phyloP scores from a whole-genome alignment of 345 rosid species.

The Eucalyptus cloeziana region DNA sequence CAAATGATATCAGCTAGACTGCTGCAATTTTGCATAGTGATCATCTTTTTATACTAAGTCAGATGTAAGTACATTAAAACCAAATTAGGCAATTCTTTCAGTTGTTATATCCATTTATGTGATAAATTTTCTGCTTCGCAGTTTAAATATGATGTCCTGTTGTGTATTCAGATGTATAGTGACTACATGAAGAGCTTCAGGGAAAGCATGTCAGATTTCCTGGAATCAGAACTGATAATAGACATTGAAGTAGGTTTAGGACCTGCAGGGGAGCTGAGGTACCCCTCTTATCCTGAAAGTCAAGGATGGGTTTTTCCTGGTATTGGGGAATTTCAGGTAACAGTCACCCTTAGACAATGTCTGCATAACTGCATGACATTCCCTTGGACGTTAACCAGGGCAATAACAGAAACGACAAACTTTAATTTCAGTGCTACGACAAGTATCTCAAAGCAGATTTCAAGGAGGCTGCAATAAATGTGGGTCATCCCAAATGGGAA shows the following conservation, averaged over 20 bases:
- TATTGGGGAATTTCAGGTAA: conserved; percentile 78
- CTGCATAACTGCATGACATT: background rate
- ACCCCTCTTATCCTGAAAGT: conserved; percentile 64
- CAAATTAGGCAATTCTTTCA: background rate
- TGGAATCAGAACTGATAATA: conserved; percentile 45
- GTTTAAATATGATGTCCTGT: background rate
- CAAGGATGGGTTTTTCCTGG: conserved; percentile 87
- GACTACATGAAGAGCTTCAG: conserved; percentile 79
- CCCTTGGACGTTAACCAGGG: background rate
- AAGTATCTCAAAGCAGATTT: conserved; percentile 50
- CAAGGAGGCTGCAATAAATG: conserved; percentile 43
- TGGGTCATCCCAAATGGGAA: conserved; percentile 80
- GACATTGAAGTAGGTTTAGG: conserved; percentile 89
- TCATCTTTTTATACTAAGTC: background rate
- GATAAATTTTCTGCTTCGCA: background rate
- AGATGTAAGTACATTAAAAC: background rate
- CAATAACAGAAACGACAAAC: background rate
- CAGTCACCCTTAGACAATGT: background rate
- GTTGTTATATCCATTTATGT: background rate
- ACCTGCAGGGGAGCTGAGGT: conserved; percentile 87
- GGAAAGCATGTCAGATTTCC: conserved; percentile 48
- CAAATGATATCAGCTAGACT: background rate
- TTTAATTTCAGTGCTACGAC: conserved; percentile 51
- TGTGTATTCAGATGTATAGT: conserved; percentile 42
- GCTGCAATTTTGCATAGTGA: background rate